Conservation (phyloP, 176 grass and related monocot species). For the Ensete glaucum region DNA sequence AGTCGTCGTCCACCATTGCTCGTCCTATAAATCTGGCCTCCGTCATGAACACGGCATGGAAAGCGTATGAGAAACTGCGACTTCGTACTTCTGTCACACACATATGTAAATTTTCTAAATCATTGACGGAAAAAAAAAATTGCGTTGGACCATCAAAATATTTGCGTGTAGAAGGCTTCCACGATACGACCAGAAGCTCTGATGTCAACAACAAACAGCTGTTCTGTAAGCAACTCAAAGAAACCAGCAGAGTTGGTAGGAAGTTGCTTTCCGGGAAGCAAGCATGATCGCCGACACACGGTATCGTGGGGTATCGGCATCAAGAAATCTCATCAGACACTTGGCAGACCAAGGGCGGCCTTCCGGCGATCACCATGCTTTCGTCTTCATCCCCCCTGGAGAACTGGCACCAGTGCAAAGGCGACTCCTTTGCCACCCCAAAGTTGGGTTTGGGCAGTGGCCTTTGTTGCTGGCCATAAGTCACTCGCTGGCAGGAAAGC, state of each 20-base stretch:
- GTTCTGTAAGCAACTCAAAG: background rate
- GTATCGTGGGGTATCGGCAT: background rate
- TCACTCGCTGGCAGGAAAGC: background rate
- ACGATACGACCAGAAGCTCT: background rate
- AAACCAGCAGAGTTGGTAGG: background rate
- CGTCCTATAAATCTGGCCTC: too few relatives aligned
- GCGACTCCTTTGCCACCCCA: background rate
- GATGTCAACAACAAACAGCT: background rate
- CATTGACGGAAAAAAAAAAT: too few relatives aligned
- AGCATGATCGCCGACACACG: background rate
- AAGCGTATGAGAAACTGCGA: too few relatives aligned
- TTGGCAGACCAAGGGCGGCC: background rate
- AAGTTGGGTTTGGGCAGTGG: background rate
- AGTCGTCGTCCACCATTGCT: too few relatives aligned
- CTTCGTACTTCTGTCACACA: too few relatives aligned
- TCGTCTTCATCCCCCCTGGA: background rate
- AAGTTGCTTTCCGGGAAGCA: background rate
- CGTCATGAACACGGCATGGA: too few relatives aligned
- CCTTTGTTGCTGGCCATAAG: background rate
- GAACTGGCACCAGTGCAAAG: background rate
- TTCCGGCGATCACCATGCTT: background rate
- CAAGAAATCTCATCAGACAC: background rate
- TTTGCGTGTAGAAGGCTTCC: background rate
- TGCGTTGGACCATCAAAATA: background rate
- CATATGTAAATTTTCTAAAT: too few relatives aligned